These are phyloP conservation scores for Gentiana macrophylla DNA, from an alignment of 257 asterid genomes.

Conservation along the genomic window DNA sequence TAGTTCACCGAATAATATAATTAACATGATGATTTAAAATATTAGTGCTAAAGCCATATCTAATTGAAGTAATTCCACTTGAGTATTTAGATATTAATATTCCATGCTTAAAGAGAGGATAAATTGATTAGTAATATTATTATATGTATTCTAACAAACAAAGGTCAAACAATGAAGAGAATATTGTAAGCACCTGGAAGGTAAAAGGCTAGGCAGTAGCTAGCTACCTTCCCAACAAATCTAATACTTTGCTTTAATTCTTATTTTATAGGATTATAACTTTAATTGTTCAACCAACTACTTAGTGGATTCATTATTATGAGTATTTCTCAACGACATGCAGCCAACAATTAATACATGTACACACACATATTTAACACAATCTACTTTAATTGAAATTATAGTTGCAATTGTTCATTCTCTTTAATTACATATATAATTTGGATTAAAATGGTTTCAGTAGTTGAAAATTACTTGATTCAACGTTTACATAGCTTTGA, in stretches of 20 bases:
- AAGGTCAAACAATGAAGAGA: conserved; percentile 70
- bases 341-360: no score
- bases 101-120: conserved; percentile 41
- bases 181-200: conserved; percentile 60
- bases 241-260: conserved; percentile 35
- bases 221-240: conserved; percentile 50
- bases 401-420: no score
- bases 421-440: no score
- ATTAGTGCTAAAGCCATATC: neutral
- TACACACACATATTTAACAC: no score
- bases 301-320: conserved; percentile 51
- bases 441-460: no score
- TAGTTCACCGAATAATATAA: conserved; percentile 10
- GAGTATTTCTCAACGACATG: conserved; percentile 7
- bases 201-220: conserved; percentile 24
- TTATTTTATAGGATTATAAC: conserved; percentile 15
- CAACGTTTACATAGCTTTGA: no score
- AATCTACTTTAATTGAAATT: no score
- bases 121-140: conserved; percentile 7
- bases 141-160: conserved; percentile 7
- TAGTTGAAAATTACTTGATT: no score
- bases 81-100: conserved; percentile 13
- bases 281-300: conserved; percentile 53
- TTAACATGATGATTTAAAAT: conserved; percentile 31
- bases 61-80: no score